phyloP scores from a whole-genome alignment of 805 yeast genomes.

The Candida golubevii region DNA sequence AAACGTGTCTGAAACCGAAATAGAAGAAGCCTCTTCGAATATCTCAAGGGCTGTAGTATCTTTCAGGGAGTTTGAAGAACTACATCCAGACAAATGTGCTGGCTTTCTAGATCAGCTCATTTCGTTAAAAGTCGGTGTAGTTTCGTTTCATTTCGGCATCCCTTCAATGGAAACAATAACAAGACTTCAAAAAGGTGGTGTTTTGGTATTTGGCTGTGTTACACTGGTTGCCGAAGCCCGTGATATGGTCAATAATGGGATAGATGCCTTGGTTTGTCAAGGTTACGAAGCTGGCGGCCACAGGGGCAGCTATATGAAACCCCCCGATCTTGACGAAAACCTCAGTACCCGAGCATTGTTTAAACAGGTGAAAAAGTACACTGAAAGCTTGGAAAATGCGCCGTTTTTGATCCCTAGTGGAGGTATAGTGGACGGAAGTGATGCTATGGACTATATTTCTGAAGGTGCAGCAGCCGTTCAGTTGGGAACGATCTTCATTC shows the following conservation, averaged over 20 bases:
- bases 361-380: constrained; percentile 14
- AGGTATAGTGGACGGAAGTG: constrained; percentile 39
- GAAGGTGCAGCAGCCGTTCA: constrained; percentile 52
- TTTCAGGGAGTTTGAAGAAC: constrained; percentile 26
- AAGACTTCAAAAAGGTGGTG: constrained; percentile 32
- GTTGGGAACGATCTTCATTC: constrained; percentile 50
- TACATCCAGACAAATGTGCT: constrained; percentile 13
- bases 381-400: constrained; percentile 7
- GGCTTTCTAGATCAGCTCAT: constrained; percentile 17
- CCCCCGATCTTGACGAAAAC: constrained; percentile 26
- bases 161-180: constrained; percentile 32
- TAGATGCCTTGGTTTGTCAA: constrained; percentile 50
- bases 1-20: background rate
- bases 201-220: constrained; percentile 43
- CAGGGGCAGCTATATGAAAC: constrained; percentile 43
- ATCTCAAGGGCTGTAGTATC: constrained; percentile 25
- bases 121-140: constrained; percentile 35
- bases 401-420: constrained; percentile 49
- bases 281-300: constrained; percentile 69
- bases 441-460: constrained; percentile 27
- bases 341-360: constrained; percentile 33
- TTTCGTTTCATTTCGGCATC: constrained; percentile 53
- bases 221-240: constrained; percentile 44
- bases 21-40: background rate
- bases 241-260: constrained; percentile 24